Conservation (phyloP, 2,329 filamentous ascomycete species). For the Dryadomyces quercus-mongolicae region DNA sequence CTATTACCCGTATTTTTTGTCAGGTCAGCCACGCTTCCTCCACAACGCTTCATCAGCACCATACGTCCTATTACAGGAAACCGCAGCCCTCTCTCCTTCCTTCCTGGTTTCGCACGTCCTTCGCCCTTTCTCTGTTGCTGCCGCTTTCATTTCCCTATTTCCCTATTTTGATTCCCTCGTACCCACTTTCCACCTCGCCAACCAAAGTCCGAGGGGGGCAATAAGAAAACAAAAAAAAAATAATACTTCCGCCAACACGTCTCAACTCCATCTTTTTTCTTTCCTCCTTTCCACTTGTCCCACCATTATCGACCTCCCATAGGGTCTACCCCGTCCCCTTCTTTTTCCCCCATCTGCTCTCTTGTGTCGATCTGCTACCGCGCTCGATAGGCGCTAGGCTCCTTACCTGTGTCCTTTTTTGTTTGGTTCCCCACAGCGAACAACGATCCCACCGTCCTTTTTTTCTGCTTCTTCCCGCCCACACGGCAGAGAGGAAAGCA, state of each 20-base stretch:
- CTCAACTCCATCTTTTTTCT: background rate
- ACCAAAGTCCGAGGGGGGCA: slow-evolving; percentile 8
- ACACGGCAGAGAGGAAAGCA: slow-evolving; percentile 6
- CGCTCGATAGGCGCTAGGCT: background rate
- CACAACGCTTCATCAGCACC: background rate
- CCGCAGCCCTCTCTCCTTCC: background rate
- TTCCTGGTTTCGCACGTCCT: background rate
- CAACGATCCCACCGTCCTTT: slow-evolving; percentile 1
- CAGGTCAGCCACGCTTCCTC: background rate
- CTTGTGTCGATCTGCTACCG: background rate
- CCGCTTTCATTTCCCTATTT: background rate
- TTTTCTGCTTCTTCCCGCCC: slow-evolving; percentile 4
- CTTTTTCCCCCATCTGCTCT: background rate
- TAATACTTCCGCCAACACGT: slow-evolving; percentile 6
- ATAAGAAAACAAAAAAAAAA: slow-evolving; percentile 3
- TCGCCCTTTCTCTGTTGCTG: background rate
- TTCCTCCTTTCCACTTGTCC: background rate
- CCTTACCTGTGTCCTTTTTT: background rate
- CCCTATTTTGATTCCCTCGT: slow-evolving; percentile 2
- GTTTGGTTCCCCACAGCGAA: background rate
- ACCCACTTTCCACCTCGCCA: slow-evolving; percentile 7
- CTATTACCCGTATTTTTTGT: background rate
- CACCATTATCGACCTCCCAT: background rate
- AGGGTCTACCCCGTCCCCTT: background rate
- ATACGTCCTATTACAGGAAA: background rate